Conservation (phyloP, 1,284 basidiomycete species). For the Quambalaria eucalypti region DNA sequence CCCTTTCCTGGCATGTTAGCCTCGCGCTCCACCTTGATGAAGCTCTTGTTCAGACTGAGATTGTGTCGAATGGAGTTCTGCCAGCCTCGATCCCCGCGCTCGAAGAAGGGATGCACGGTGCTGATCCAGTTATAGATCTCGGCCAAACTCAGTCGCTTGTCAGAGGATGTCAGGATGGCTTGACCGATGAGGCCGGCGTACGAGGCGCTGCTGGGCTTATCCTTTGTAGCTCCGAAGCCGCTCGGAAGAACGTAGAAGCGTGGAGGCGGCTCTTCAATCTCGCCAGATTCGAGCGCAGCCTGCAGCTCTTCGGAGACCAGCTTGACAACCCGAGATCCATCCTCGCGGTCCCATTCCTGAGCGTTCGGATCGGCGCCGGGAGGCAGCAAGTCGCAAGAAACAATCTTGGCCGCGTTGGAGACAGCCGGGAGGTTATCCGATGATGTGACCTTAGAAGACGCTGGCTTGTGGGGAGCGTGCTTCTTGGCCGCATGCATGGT, state of each 20-base stretch:
- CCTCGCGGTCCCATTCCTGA: conserved; percentile 39
- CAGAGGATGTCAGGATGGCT: conserved; percentile 74
- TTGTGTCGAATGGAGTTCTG: conserved; percentile 88
- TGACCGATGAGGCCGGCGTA: conserved; percentile 94
- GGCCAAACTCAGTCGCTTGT: conserved; percentile 77
- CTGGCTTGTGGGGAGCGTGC: too few species aligned
- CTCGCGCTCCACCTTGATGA: conserved; percentile 53
- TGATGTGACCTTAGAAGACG: too few species aligned
- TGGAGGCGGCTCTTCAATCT: conserved; percentile 28
- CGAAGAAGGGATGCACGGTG: conserved; percentile 84
- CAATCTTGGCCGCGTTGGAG: too few species aligned
- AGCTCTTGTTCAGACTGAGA: conserved; percentile 73
- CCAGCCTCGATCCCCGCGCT: conserved; percentile 87
- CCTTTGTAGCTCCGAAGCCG: conserved; percentile 28
- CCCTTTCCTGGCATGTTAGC: conserved; percentile 49
- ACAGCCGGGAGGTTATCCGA: too few species aligned
- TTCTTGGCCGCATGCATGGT: too few species aligned
- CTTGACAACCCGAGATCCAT: conserved; percentile 41
- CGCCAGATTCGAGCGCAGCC: conserved; percentile 35
- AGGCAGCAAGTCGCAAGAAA: not conserved
- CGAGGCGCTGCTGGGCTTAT: conserved; percentile 51
- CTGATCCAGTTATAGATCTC: conserved; percentile 95
- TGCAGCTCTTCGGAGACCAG: conserved; percentile 43
- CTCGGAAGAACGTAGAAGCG: conserved; percentile 41
- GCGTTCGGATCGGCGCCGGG: conserved; percentile 3